Percentiles rank a stretch among this genome's conserved stretches.
phyloP scores from a whole-genome alignment of 148 eudicot genomes.

The Heliamphora exappendiculata region DNA sequence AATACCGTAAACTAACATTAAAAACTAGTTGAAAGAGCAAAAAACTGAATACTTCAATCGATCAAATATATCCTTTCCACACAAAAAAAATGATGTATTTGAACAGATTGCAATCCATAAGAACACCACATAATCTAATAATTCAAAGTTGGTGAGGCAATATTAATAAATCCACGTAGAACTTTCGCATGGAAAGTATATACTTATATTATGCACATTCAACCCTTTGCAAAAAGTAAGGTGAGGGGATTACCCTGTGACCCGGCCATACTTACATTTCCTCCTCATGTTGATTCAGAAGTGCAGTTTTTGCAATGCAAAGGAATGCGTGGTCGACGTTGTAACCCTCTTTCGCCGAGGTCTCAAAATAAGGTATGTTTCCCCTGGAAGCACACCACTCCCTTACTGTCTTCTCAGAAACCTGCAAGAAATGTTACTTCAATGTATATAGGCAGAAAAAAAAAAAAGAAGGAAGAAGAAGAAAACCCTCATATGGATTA shows the following conservation, averaged over 20 bases:
- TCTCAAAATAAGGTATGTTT: constrained; percentile 51
- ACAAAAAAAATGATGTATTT: no score
- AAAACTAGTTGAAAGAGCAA: no score
- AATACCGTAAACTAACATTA: no score
- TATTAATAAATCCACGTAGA: not conserved
- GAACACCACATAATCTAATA: not conserved
- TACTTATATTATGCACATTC: no score
- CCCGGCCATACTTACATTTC: constrained; percentile 50
- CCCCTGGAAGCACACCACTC: constrained; percentile 57
- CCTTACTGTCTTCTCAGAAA: constrained; percentile 43
- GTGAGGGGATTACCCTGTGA: no score
- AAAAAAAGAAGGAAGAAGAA: no score
- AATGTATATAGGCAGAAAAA: not conserved
- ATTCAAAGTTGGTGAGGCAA: not conserved
- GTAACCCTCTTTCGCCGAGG: constrained; percentile 53
- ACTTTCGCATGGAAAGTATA: not conserved
- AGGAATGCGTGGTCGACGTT: constrained; percentile 58
- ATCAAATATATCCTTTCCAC: no score
- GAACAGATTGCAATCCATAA: not conserved
- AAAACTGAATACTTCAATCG: no score
- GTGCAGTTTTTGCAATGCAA: constrained; percentile 47
- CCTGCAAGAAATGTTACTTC: constrained; percentile 20
- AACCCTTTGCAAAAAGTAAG: no score
- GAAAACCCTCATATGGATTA: not conserved
- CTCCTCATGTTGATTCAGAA: constrained; percentile 24